These are phyloP conservation scores for Sarocladium brachiariae DNA, from an alignment of 2,329 filamentous ascomycete species.

Conservation along the genomic window DNA sequence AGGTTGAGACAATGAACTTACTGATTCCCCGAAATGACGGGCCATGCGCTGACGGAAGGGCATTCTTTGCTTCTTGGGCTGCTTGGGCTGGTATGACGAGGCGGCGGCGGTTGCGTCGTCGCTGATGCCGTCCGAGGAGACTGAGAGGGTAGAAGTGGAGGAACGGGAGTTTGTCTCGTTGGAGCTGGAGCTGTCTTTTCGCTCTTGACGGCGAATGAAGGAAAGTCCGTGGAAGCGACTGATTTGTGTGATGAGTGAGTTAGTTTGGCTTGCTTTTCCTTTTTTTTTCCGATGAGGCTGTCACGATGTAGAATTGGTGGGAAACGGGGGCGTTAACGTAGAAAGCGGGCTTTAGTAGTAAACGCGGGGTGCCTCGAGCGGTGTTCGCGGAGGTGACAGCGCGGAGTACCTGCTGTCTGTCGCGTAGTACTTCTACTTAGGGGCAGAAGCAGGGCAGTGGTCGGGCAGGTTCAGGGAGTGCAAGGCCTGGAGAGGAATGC, in stretches of 20 bases:
- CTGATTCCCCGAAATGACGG: slow-evolving; percentile 41
- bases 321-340: slow-evolving; percentile 7
- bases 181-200: slow-evolving; percentile 11
- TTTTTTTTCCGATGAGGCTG: no score
- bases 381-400: not conserved
- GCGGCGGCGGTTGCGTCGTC: not conserved
- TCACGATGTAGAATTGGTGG: not conserved
- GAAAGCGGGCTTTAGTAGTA: slow-evolving; percentile 1
- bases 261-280: not conserved
- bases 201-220: slow-evolving; percentile 10
- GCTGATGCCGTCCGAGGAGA: slow-evolving; percentile 9
- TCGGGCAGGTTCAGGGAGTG: no score
- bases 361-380: not conserved
- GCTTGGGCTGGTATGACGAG: slow-evolving; percentile 4
- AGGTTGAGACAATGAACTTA: slow-evolving; percentile 24
- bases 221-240: slow-evolving; percentile 11
- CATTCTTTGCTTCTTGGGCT: slow-evolving; percentile 23
- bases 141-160: not conserved
- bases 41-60: slow-evolving; percentile 36
- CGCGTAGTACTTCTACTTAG: no score
- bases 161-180: slow-evolving; percentile 6
- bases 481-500: not conserved
- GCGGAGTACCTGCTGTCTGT: no score
- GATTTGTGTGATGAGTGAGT: not conserved
- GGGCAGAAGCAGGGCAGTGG: no score